Evolutionary conservation across 371 early-diverging fungal species (phyloP), one percentile per base, ranked within the genome.

Genomic region (Rhizopus sp.): DNA sequence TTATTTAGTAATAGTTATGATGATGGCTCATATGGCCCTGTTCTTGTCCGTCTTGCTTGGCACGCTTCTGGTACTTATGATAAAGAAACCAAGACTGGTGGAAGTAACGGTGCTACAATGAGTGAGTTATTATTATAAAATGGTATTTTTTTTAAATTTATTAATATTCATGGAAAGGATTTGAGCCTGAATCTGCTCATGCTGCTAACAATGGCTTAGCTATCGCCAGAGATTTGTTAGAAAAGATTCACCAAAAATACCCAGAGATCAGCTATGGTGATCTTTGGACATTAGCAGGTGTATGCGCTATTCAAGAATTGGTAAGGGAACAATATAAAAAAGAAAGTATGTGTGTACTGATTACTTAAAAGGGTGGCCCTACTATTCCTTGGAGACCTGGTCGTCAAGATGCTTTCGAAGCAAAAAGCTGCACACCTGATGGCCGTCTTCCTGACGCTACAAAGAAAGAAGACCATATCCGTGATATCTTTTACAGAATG

Each of bases 1-100:
- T 35, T 52, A 39, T 17, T 40, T 32, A 38, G 13, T 41, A 47
- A 29, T 59, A 74, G 75, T 73, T 93, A 92, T 60, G 98, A 97
- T 71, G 96, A 97, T 66, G 96, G 96, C 53, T 89, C 88, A 29
- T 84, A 87, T 67, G 95, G 93, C 4, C 96, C 96, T 12, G 85
- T 97, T 16, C 81, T 97, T 55, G 74, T 96, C 42, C 92, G 93
- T 44, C 84, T 93, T 29, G 95, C 96, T 7, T 95, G 95, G 96
- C 97, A 97, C 77, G 85, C 93, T 7, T 84, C 94, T 45, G 97
- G 97, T 16, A 97, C 97, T 37, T 96, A 87, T 67, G 91, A 93
- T 76, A 76, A 78, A 64, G 79, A 79, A 50, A 70, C 88, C 48
- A 78, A 81, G 51, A 93, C 93, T 17, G 98, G 98, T 47, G 98